Percentiles rank a stretch among this genome's conserved stretches.
Conservation (phyloP, 169 alveolate species). For the Plasmodium ovale region DNA sequence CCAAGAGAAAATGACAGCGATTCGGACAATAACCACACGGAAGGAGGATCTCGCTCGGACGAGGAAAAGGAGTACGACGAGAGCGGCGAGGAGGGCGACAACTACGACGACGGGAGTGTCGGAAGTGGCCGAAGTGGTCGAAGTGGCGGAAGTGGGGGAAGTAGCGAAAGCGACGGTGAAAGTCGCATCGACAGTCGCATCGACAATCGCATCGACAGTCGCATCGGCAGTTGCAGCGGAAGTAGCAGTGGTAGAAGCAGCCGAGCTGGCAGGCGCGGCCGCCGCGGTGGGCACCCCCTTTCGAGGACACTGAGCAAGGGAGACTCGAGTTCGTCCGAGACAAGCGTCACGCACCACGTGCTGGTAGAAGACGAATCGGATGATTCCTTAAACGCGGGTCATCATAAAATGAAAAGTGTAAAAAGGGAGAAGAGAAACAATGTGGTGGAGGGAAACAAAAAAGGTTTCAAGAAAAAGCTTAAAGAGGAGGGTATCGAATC, state of each 20-base stretch:
- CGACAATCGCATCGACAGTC: constrained; percentile 78
- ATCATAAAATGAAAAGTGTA: not conserved
- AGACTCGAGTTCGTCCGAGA: constrained; percentile 1
- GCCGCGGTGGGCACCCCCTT: too few relatives aligned
- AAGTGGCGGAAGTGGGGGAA: constrained; percentile 77
- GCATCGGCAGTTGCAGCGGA: constrained; percentile 80
- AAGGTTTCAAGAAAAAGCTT: not conserved
- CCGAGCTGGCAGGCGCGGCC: constrained; percentile 64
- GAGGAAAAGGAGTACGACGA: constrained; percentile 83
- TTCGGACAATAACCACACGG: constrained; percentile 59
- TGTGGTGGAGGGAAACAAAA: not conserved
- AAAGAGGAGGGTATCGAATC: not conserved
- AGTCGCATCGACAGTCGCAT: constrained; percentile 79
- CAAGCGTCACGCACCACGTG: constrained; percentile 15
- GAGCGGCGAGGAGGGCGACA: constrained; percentile 74
- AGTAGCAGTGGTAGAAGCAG: constrained; percentile 80
- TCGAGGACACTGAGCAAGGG: not conserved
- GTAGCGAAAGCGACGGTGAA: constrained; percentile 76
- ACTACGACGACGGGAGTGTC: constrained; percentile 78
- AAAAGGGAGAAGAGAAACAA: not conserved
- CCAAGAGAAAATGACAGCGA: constrained; percentile 76
- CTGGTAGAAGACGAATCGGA: constrained; percentile 2
- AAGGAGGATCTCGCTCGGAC: constrained; percentile 62
- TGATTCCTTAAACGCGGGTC: not conserved
- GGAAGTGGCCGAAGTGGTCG: constrained; percentile 38